These are phyloP conservation scores for Monosporascus cannonballus DNA, from an alignment of 2,329 filamentous ascomycete species.

Conservation along the genomic window DNA sequence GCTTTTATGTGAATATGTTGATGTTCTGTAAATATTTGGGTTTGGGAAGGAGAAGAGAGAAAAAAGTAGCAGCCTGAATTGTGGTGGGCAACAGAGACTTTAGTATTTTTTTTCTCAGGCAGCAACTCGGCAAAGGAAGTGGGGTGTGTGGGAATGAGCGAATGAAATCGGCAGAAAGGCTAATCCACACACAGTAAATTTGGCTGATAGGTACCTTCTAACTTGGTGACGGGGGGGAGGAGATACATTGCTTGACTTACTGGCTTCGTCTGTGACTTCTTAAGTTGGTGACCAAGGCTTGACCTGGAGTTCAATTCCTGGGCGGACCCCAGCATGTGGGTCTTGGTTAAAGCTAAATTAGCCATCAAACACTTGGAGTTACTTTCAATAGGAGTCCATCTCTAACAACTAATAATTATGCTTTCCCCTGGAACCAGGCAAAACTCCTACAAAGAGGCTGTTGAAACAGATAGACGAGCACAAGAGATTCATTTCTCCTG, in stretches of 20 bases:
- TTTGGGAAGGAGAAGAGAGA: constrained; percentile 29
- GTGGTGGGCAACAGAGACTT: constrained; percentile 18
- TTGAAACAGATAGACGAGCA: constrained; percentile 20
- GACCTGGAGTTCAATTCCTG: background rate
- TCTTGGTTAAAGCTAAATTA: background rate
- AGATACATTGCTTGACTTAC: too few species aligned
- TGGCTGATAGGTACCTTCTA: background rate
- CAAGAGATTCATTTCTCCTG: constrained; percentile 12
- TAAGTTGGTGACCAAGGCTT: background rate
- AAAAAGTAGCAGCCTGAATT: constrained; percentile 13
- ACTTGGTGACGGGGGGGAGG: background rate
- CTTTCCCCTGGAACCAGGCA: constrained; percentile 2
- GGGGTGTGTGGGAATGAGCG: background rate
- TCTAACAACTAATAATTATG: constrained; percentile 21
- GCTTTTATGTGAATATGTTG: constrained; percentile 30
- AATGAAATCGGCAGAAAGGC: background rate
- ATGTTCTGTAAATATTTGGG: constrained; percentile 25
- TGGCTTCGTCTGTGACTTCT: too few species aligned
- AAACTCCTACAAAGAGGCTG: constrained; percentile 7
- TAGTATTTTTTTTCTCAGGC: constrained; percentile 27
- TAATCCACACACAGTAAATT: background rate
- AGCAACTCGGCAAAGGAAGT: constrained; percentile 11
- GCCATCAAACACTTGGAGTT: background rate
- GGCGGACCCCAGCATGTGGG: background rate
- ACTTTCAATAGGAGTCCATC: constrained; percentile 5